Evolutionary conservation across 345 rosid genomes (phyloP).

Genomic region (Gossypioides kirkii): DNA sequence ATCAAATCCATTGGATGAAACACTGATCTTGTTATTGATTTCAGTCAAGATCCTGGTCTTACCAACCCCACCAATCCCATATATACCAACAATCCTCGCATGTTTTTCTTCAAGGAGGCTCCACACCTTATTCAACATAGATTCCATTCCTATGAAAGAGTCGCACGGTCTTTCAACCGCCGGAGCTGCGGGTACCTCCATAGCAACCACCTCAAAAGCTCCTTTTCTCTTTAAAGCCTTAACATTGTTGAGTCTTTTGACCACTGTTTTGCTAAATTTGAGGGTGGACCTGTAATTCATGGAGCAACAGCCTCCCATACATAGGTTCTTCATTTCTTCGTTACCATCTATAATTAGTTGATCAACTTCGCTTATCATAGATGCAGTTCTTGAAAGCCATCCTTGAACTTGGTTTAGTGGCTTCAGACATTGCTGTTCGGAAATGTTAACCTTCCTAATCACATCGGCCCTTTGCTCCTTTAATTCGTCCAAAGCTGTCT

Average conservation of each 20-base stretch:
- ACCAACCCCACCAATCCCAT: slow-evolving; percentile 12
- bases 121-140: not conserved
- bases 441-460: not conserved
- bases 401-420: not conserved
- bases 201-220: not conserved
- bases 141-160: not conserved
- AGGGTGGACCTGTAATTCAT: not conserved
- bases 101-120: not conserved
- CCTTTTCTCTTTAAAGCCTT: not conserved
- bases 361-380: not conserved
- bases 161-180: not conserved
- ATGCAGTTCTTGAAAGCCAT: not conserved
- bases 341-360: not conserved
- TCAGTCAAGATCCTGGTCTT: slow-evolving; percentile 1
- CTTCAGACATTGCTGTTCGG: not conserved
- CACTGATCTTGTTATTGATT: slow-evolving; percentile 6
- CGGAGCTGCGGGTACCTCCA: not conserved
- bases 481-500: not conserved
- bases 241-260: not conserved
- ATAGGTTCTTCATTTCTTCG: not conserved
- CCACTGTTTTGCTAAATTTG: not conserved
- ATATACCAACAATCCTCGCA: not conserved
- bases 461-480: not conserved
- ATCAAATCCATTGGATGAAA: not conserved
- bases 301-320: slow-evolving; percentile 4